Evolutionary conservation across 2,329 filamentous ascomycete genomes (phyloP), one percentile per base, ranked within the genome.

Genomic region (Colletotrichum sp.): DNA sequence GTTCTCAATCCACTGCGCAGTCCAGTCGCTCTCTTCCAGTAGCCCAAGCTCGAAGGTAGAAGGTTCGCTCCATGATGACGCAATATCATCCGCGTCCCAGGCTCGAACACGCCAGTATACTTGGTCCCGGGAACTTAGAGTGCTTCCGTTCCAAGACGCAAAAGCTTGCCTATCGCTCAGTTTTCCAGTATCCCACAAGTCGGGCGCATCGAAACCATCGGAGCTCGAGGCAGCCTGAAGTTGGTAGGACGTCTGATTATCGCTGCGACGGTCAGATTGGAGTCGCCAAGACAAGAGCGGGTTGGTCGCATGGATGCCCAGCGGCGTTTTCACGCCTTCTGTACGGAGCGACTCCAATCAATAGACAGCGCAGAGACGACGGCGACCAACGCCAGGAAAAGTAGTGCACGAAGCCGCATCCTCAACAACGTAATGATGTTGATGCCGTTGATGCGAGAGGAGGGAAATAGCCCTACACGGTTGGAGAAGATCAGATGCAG

Each of bases 41-140:
- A 76, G 32, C 0, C 70, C 71, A 2, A 77, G 58, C 52, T 77
- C 70, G 34, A 77, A 76, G 8, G 32, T 36, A 6, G 65, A 43
- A 8, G 38, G 8, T 7, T 64, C 48, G 36, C 76, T 76, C 73
- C 73, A 77, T 26, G 34, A 12, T 5, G 73, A 76, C 10, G 32
- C 21, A 13, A 16, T 21, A 18, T 64, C 73, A 30, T 34, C 30
- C 3, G 26, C 58, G 43, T 74, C 76, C 73, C 76, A 76, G 16
- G 65, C 76, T 18, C 57, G 61, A 21, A 76, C 69, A 28, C 76
- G 71, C 76, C 76, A 77, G 69, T 32, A 73, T 13, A 71, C 73
- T 3, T 52, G 15, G 10, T 28, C 38, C 10, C 76, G 65, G 15
- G 73, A 74, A 7, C n/a, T 6, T 1, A 77, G 72, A 8, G 30